Base-by-base conservation (phyloP, 2,329 filamentous ascomycete genomes). In the Claviceps pusilla region DNA sequence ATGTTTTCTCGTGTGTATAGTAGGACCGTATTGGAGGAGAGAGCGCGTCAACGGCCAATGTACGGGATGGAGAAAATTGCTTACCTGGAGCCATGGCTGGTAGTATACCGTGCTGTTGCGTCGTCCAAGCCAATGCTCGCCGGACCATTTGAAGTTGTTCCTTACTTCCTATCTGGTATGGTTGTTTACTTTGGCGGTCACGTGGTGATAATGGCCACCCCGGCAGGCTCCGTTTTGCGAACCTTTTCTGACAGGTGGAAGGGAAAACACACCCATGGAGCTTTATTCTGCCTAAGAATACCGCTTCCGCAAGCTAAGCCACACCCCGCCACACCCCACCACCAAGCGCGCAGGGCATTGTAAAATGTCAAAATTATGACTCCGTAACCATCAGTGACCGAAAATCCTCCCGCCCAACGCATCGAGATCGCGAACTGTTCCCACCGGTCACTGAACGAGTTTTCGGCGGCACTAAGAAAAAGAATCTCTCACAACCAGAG, bases 291-390 rank as follows among this genome's bases (percentile, higher is more conserved):
- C 67, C 67, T 50, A 35, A 29, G 33, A 48, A 56, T 59, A 66
- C 65, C 66, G 60, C 65, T 59, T 55, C 42, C 51, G 50, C n/a
- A 54, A 61, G 58, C 55, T 47, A 63, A 63, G 65, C 65, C 65
- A 68, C 68, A 68, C 65, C 66, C 66, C 69, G 70, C 69, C 66
- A 68, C 67, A 63, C 54, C 24, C 45, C 45, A 47, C 45, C 45
- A 31, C 7, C 28, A 28, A 47, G 50, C 62, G 62, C 60, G 62
- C 60, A 60, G 61, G 47, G 31, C 59, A 62, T 57, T 59, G 60
- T 60, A 69, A 71, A 70, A 68, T 71, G 64, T 69, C 69, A 72
- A 72, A 71, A 71, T 71, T 56, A 37, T 51, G 56, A 56, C 52
- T 50, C 37, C 12, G 37, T 33, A 41, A 41, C 48, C 48, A 49